Evolutionary conservation across 306 rosid species (phyloP), one percentile per base, ranked within the genome.

Genomic region (Dalbergia cultrata): DNA sequence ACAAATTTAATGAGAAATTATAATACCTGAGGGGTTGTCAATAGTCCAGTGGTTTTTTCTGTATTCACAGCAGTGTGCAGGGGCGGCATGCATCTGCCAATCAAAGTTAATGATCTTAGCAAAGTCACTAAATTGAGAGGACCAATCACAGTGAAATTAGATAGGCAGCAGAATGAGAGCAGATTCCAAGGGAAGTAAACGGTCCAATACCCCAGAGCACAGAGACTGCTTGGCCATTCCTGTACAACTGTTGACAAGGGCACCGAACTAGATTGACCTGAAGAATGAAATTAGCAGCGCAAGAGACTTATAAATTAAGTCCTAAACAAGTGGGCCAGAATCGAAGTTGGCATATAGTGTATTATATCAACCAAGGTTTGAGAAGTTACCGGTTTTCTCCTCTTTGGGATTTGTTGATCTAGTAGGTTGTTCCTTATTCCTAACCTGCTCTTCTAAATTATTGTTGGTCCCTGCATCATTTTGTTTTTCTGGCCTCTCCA

Each of bases 361-460:
- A 53, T 9, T 50, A 26, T 16, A 50, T 70, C 22, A 33, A 70
- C 14, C 14, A 31, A 52, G 31, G 45, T n/a, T 7, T 31, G 43
- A 57, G 19, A 56, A 41, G 8, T 72, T 88, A 88, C 92, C 88
- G 49, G 75, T 75, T 64, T 67, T 85, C 74, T 85, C 79, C 78
- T 44, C 76, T 34, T 79, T 71, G 33, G 54, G 35, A 80, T 70
- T 67, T 69, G 81, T 19, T 37, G 71, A 63, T 41, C 45, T 70
- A 64, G 77, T 47, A 6, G 76, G 80, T 59, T 72, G 78, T 39
- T 67, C 80, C 62, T 26, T 75, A 58, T 19, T 74, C 34, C 64
- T 74, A 57, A 18, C 66, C 69, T 47, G 61, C 26, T 67, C 56
- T 67, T 72, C 70, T 53, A 60, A 68, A 65, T 52, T 66, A 49